A percentile compares a stretch with the other conserved stretches of the same genome.
phyloP scores from a whole-genome alignment of 371 early-diverging fungal genomes.

The Dinochytrium kinnereticum region DNA sequence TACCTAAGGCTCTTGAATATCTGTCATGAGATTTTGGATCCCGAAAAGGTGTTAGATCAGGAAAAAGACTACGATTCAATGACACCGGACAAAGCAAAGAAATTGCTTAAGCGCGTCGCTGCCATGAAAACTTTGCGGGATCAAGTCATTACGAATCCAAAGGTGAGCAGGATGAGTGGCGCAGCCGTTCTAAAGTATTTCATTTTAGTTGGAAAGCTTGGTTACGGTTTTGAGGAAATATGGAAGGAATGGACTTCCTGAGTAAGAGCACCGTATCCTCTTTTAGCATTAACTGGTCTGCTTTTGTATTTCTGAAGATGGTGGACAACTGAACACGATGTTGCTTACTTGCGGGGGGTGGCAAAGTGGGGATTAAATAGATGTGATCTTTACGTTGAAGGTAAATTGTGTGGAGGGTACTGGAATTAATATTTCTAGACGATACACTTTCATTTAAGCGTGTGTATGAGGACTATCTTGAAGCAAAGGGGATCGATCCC shows the following conservation, averaged over 20 bases:
- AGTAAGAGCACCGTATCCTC: constrained; percentile 25
- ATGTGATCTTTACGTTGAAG: constrained; percentile 70
- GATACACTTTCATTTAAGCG: constrained; percentile 43
- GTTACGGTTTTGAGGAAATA: constrained; percentile 37
- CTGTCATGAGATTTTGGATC: constrained; percentile 68
- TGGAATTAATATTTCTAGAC: constrained; percentile 30
- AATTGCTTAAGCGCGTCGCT: constrained; percentile 74
- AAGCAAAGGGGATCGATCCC: constrained; percentile 41
- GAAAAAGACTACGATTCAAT: constrained; percentile 49
- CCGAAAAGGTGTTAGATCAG: constrained; percentile 49
- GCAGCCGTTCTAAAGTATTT: not conserved
- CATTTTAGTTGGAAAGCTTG: constrained; percentile 32
- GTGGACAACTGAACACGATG: constrained; percentile 75
- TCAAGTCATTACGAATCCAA: constrained; percentile 63
- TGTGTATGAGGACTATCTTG: constrained; percentile 44
- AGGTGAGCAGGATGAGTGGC: constrained; percentile 43
- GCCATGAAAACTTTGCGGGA: constrained; percentile 73
- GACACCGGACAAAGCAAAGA: constrained; percentile 73
- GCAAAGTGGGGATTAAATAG: constrained; percentile 76
- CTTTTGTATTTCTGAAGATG: constrained; percentile 56
- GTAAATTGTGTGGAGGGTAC: constrained; percentile 32
- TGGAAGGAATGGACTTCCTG: constrained; percentile 44
- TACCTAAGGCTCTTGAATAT: constrained; percentile 59
- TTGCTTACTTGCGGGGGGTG: constrained; percentile 70
- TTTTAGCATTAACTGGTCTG: not conserved